Percentiles rank a stretch among this genome's conserved stretches.
Conservation (phyloP, 331 rosid species). For the Pyrus hybrid region DNA sequence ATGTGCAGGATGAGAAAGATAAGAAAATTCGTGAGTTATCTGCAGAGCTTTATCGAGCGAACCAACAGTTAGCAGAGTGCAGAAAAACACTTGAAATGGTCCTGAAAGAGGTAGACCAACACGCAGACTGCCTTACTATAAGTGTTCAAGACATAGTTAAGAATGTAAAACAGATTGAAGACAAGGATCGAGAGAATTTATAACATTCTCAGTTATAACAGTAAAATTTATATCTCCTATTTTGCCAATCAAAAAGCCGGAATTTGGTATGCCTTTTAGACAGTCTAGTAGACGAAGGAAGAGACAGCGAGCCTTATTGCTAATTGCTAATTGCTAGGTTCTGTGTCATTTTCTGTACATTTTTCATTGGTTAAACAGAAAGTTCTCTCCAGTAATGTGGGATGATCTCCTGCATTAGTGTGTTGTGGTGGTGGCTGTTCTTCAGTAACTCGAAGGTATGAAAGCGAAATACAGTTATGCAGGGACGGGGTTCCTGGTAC, state of each 20-base stretch:
- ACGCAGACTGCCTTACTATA: constrained; percentile 1
- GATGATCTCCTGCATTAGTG: not conserved
- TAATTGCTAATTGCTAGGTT: not conserved
- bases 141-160: not conserved
- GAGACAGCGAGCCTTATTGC: not conserved
- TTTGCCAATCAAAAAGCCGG: not conserved
- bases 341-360: not conserved
- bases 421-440: not conserved
- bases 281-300: not conserved
- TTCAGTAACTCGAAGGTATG: not conserved
- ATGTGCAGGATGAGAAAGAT: not conserved
- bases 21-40: constrained; percentile 2
- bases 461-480: not conserved
- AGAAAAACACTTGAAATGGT: not conserved
- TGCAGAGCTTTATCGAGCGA: not conserved
- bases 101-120: not conserved
- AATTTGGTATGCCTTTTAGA: not conserved
- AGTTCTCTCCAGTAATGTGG: not conserved
- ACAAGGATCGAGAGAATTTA: not conserved
- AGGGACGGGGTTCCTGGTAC: not conserved
- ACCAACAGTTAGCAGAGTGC: not conserved
- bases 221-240: not conserved
- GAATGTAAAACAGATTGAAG: not conserved
- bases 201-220: not conserved
- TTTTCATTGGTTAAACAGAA: not conserved